phyloP scores from a whole-genome alignment of 768 basidiomycete genomes.

The Neoboletus magnificus region DNA sequence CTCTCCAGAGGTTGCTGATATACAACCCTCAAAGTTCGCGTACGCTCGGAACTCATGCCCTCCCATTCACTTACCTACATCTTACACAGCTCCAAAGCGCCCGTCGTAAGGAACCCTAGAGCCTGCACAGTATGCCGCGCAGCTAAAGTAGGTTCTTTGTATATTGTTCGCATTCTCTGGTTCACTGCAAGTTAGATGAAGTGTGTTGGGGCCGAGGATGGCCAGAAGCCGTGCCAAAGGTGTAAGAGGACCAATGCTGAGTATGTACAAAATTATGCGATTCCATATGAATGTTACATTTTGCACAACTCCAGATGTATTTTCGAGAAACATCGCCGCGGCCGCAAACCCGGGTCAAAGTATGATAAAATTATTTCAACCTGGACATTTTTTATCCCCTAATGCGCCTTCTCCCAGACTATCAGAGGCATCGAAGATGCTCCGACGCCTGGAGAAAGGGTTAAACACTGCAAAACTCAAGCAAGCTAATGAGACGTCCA shows the following conservation, averaged over 20 bases:
- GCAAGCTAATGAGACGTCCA: constrained; percentile 38
- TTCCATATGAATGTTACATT: constrained; percentile 8
- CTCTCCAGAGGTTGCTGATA: constrained; percentile 27
- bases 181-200: constrained; percentile 63
- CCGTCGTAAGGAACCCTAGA: constrained; percentile 48
- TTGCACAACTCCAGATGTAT: constrained; percentile 51
- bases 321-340: constrained; percentile 87
- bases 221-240: constrained; percentile 75
- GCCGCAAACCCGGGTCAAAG: constrained; percentile 90
- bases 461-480: constrained; percentile 75
- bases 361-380: constrained; percentile 34
- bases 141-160: constrained; percentile 57
- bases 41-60: constrained; percentile 14
- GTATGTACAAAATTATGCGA: constrained; percentile 39
- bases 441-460: constrained; percentile 81
- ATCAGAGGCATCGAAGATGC: constrained; percentile 88
- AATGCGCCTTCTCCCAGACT: constrained; percentile 44
- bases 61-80: constrained; percentile 8
- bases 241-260: constrained; percentile 78
- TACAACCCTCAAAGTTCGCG: constrained; percentile 31
- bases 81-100: constrained; percentile 36
- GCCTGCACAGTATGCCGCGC: constrained; percentile 85
- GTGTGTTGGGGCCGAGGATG: constrained; percentile 86
- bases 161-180: constrained; percentile 10
- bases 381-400: neutral